Conservation (phyloP, 2,329 filamentous ascomycete genomes). For the Neopestalotiopsis rosae region DNA sequence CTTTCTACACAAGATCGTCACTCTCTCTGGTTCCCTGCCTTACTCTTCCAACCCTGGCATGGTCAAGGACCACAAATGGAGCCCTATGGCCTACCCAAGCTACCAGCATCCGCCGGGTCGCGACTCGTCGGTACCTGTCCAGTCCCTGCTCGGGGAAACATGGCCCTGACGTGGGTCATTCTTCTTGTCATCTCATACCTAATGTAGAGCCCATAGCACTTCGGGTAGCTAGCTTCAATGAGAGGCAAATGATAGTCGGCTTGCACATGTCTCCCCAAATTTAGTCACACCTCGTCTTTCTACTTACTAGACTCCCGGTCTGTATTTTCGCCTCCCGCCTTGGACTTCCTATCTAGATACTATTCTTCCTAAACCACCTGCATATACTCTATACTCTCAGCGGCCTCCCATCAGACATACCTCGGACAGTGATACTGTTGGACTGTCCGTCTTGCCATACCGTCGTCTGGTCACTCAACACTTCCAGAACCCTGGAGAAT, state of each 20-base stretch:
- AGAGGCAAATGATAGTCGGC: constrained; percentile 14
- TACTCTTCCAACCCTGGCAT: background rate
- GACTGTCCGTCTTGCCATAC: background rate
- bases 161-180: background rate
- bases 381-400: background rate
- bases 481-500: background rate
- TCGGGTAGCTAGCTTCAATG: constrained; percentile 16
- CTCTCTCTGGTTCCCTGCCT: background rate
- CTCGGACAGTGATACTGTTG: constrained; percentile 4
- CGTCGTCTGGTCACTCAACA: background rate
- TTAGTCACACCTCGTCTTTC: constrained; percentile 8
- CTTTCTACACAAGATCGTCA: constrained; percentile 14
- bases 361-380: background rate
- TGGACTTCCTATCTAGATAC: constrained; percentile 13
- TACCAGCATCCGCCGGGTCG: constrained; percentile 13
- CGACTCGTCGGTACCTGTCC: constrained; percentile 14
- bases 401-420: constrained; percentile 14
- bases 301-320: background rate
- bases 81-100: constrained; percentile 7
- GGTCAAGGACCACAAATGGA: constrained; percentile 15
- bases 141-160: constrained; percentile 11
- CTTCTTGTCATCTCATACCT: constrained; percentile 15
- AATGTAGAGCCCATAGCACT: constrained; percentile 1
- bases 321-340: constrained; percentile 15
- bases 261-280: constrained; percentile 7